phyloP scores from a whole-genome alignment of 192 early-diverging fungal genomes.

The Backusella tuberculispora region DNA sequence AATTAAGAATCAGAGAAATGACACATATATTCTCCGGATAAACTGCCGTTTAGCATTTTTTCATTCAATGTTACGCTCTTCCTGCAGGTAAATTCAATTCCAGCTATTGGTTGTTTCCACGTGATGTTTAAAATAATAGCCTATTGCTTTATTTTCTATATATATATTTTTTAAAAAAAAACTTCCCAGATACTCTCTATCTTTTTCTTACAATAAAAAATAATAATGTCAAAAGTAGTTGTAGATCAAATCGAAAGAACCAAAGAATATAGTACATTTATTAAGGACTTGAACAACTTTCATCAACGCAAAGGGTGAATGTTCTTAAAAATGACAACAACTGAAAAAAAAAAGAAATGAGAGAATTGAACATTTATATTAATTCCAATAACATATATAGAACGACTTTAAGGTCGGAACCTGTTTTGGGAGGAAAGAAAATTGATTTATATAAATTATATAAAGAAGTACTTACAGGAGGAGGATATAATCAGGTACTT shows the following conservation, averaged over 20 bases:
- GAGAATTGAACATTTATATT: neutral
- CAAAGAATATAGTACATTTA: conserved; percentile 24
- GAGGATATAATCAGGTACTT: conserved; percentile 69
- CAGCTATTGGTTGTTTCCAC: neutral
- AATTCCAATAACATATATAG: conserved; percentile 26
- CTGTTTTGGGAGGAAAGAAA: conserved; percentile 76
- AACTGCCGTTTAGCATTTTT: neutral
- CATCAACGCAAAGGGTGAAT: conserved; percentile 26
- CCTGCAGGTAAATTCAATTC: neutral
- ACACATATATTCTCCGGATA: neutral
- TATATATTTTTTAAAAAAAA: neutral
- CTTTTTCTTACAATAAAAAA: neutral
- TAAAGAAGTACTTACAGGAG: conserved; percentile 59
- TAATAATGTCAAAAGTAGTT: conserved; percentile 18
- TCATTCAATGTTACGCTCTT: neutral
- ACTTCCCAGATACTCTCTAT: neutral
- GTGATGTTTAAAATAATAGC: no score
- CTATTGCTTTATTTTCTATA: no score
- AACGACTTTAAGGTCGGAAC: conserved; percentile 57
- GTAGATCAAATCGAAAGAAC: conserved; percentile 27
- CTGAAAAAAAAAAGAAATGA: neutral
- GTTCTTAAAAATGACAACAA: neutral
- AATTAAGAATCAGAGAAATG: neutral
- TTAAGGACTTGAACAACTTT: conserved; percentile 22
- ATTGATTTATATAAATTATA: conserved; percentile 68